Conservation (phyloP, 257 asterid genomes). For the Rauvolfia tetraphylla region DNA sequence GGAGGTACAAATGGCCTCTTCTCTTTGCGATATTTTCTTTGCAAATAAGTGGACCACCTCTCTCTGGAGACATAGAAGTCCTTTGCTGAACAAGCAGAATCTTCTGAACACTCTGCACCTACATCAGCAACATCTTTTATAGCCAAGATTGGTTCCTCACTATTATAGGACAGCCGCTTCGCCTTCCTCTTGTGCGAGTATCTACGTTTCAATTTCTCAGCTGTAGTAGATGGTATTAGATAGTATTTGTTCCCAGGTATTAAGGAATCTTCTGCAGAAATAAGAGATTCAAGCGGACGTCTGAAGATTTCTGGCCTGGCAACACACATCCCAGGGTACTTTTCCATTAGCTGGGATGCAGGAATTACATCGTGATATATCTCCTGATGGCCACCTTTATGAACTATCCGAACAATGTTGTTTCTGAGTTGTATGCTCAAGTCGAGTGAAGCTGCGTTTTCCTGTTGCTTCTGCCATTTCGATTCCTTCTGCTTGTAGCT, state of each 20-base stretch:
- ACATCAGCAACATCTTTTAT: conserved; percentile 32
- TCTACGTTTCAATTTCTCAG: conserved; percentile 53
- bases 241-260: conserved; percentile 63
- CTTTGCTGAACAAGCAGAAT: conserved; percentile 42
- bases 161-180: conserved; percentile 5
- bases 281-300: conserved; percentile 48
- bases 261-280: conserved; percentile 42
- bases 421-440: conserved; percentile 39
- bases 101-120: conserved; percentile 33
- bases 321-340: conserved; percentile 59
- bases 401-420: conserved; percentile 38
- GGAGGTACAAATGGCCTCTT: conserved; percentile 61
- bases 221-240: conserved; percentile 39
- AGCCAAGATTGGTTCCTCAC: conserved; percentile 29
- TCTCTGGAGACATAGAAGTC: conserved; percentile 43
- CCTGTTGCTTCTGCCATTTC: neutral
- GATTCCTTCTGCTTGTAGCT: conserved; percentile 5
- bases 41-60: conserved; percentile 23
- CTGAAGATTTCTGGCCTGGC: conserved; percentile 56
- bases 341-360: conserved; percentile 48
- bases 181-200: conserved; percentile 21
- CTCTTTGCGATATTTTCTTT: conserved; percentile 27
- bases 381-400: conserved; percentile 64
- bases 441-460: conserved; percentile 25
- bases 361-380: conserved; percentile 41